Evolutionary conservation across 2,329 filamentous ascomycete genomes (phyloP).

Genomic region (Aspergillus viridinutans): DNA sequence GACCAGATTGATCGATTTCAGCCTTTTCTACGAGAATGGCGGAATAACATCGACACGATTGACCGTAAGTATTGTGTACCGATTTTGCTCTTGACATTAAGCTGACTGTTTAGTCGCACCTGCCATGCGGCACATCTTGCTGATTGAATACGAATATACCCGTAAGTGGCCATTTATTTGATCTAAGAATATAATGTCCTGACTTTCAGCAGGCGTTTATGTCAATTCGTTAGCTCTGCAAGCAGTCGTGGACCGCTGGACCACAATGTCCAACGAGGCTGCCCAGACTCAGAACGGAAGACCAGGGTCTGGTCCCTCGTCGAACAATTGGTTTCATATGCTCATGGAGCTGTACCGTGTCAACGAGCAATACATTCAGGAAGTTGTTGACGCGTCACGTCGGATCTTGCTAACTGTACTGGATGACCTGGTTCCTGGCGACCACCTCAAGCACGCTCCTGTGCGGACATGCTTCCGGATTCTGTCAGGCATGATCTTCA

Average conservation of each 20-base stretch:
- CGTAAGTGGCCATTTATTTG: conserved; percentile 46
- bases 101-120: conserved; percentile 46
- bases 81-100: not conserved
- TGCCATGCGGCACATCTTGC: conserved; percentile 69
- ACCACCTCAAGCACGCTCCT: conserved; percentile 58
- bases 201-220: conserved; percentile 55
- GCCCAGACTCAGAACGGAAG: conserved; percentile 26
- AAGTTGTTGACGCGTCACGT: conserved; percentile 59
- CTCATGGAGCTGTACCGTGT: conserved; percentile 50
- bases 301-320: conserved; percentile 22
- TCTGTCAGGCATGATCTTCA: conserved; percentile 60
- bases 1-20: conserved; percentile 76
- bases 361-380: conserved; percentile 59
- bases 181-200: not conserved
- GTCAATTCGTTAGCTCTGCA: conserved; percentile 91
- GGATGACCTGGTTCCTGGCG: conserved; percentile 54
- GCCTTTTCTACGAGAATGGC: conserved; percentile 74
- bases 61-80: conserved; percentile 39
- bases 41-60: conserved; percentile 74
- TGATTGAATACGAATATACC: conserved; percentile 93
- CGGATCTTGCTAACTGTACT: conserved; percentile 58
- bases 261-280: conserved; percentile 57
- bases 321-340: conserved; percentile 34
- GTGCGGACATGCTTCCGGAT: conserved; percentile 63
- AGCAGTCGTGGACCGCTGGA: conserved; percentile 89